Conservation (phyloP, 2,329 filamentous ascomycete genomes). For the Cercospora sesami region DNA sequence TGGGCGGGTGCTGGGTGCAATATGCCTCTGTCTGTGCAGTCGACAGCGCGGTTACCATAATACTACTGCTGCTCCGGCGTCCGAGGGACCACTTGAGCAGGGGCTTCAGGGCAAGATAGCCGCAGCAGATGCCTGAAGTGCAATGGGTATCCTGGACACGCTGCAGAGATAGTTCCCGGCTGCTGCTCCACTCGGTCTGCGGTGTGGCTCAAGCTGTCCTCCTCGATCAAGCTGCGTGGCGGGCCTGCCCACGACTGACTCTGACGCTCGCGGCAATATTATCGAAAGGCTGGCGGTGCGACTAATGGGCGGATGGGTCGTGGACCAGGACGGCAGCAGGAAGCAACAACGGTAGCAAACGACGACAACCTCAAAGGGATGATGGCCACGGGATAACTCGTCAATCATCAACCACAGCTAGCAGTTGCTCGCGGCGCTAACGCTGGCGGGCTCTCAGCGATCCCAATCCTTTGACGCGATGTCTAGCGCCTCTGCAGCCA, state of each 20-base stretch:
- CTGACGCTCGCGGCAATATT: not conserved
- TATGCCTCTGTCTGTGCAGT: not conserved
- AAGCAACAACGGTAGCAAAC: not conserved
- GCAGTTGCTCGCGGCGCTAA: conserved; percentile 5
- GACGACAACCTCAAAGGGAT: not conserved
- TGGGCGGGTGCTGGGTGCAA: not conserved
- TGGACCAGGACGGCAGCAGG: not conserved
- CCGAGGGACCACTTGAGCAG: not conserved
- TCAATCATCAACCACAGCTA: not conserved
- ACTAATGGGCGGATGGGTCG: not conserved
- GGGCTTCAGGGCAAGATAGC: not conserved
- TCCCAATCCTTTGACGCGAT: conserved; percentile 12
- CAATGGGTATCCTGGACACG: conserved; percentile 9
- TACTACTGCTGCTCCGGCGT: not conserved
- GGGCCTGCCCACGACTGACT: not conserved
- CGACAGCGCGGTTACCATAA: not conserved
- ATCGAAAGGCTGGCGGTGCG: not conserved
- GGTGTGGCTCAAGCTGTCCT: conserved; percentile 8
- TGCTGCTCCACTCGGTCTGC: conserved; percentile 3
- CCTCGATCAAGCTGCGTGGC: not conserved
- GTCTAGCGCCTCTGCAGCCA: conserved; percentile 1
- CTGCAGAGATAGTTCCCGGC: not conserved
- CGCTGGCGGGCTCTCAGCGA: conserved; percentile 8
- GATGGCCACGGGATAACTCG: not conserved
- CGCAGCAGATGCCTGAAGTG: not conserved